These are phyloP conservation scores for Cladosporium sp. DNA, from an alignment of 2,329 filamentous ascomycete genomes.

Conservation along the genomic window DNA sequence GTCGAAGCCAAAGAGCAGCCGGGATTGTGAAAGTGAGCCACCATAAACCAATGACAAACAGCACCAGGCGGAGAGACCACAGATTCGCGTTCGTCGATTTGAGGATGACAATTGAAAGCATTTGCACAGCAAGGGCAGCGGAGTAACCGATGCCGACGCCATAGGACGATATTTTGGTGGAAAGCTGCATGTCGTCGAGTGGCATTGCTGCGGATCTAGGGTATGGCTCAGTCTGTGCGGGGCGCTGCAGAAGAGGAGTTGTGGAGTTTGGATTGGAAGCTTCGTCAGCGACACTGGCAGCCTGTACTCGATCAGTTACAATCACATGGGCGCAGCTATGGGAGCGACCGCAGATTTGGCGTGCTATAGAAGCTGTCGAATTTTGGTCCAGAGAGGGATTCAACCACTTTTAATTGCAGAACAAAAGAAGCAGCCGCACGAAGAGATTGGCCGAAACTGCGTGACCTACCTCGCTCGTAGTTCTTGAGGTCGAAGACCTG, in stretches of 20 bases:
- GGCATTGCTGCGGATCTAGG: slow-evolving; percentile 32
- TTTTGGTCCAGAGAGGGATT: no score
- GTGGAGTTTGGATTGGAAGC: slow-evolving; percentile 32
- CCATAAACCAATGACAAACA: slow-evolving; percentile 85
- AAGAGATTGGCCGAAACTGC: not conserved
- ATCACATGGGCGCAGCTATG: not conserved
- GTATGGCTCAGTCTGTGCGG: slow-evolving; percentile 28
- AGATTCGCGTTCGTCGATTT: slow-evolving; percentile 68
- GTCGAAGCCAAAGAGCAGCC: slow-evolving; percentile 78
- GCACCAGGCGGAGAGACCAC: slow-evolving; percentile 78
- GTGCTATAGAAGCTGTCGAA: no score
- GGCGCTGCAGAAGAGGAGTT: slow-evolving; percentile 33
- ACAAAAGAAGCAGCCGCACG: no score
- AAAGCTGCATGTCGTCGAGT: slow-evolving; percentile 67
- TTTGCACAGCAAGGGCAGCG: slow-evolving; percentile 79
- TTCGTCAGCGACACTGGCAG: slow-evolving; percentile 23
- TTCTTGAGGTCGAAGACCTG: not conserved
- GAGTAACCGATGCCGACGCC: slow-evolving; percentile 93
- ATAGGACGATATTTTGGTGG: slow-evolving; percentile 84
- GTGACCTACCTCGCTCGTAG: not conserved
- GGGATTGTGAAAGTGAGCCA: slow-evolving; percentile 92
- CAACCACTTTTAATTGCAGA: no score
- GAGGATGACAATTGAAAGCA: slow-evolving; percentile 72
- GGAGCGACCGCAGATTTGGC: no score
- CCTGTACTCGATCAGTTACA: not conserved